A percentile compares a stretch with the other conserved stretches of the same genome.
Evolutionary conservation across 139 green algal genomes (phyloP).

Genomic region (Tetraselmis chui): DNA sequence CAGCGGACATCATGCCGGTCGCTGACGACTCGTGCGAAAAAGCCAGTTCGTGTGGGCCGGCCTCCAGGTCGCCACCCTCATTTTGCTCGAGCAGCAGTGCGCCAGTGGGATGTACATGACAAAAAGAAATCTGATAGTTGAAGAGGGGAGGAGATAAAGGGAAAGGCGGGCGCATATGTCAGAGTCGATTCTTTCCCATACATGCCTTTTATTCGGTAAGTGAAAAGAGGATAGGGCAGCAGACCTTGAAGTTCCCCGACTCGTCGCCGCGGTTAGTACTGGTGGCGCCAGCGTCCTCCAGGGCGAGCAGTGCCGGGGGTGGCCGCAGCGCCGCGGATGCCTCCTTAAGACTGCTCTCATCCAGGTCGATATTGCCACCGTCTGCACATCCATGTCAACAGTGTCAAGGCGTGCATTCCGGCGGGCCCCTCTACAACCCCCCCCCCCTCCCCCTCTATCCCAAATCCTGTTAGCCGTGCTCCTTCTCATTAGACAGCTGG

Average conservation of each 20-base stretch:
- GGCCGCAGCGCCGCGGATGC: slow-evolving; percentile 9
- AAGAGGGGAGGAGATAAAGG: no score
- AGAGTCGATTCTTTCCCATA: no score
- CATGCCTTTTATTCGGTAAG: not conserved
- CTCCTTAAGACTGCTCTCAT: slow-evolving; percentile 25
- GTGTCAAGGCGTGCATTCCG: no score
- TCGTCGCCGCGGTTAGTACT: not conserved
- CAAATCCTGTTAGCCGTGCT: no score
- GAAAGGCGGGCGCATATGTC: no score
- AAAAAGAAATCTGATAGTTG: slow-evolving; percentile 39
- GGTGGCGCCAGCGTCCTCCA: slow-evolving; percentile 36
- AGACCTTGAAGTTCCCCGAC: slow-evolving; percentile 26
- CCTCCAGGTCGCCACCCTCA: slow-evolving; percentile 54
- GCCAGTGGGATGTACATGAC: slow-evolving; percentile 63
- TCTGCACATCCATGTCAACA: no score
- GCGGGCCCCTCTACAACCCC: no score
- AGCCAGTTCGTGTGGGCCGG: slow-evolving; percentile 18
- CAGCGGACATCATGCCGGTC: not conserved
- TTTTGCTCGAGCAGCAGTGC: slow-evolving; percentile 67
- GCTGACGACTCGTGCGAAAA: not conserved
- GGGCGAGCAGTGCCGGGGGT: slow-evolving; percentile 52
- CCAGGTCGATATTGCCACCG: slow-evolving; percentile 44
- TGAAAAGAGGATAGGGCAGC: no score
- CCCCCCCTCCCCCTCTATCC: no score
- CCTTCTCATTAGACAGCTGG: no score